A percentile compares a stretch with the other conserved stretches of the same genome.
Conservation (phyloP, 352 stramenopile genomes). For the Thalassiosira livingstoniorum region DNA sequence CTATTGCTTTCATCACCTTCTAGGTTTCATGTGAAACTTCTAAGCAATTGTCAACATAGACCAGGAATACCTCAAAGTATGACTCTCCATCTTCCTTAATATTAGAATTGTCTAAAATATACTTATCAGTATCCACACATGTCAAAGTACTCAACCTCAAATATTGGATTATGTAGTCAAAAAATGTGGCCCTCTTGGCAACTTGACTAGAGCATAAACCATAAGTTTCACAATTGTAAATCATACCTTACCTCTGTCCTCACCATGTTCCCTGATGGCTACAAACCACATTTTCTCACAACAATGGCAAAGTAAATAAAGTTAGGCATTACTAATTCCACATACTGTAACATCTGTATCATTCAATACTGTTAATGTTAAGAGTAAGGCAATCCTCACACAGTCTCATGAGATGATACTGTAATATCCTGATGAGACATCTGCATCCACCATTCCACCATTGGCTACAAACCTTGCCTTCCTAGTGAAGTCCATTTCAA, state of each 20-base stretch:
- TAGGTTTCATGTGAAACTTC: conserved; percentile 13
- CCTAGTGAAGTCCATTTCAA: too few species aligned
- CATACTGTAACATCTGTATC: too few species aligned
- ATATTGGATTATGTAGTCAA: conserved; percentile 36
- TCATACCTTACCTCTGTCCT: conserved; percentile 40
- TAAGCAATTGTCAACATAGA: conserved; percentile 64
- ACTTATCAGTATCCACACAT: conserved; percentile 59
- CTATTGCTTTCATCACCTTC: conserved; percentile 9
- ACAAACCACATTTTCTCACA: too few species aligned
- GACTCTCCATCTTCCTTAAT: conserved; percentile 19
- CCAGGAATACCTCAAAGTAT: conserved; percentile 61
- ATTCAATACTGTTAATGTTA: too few species aligned
- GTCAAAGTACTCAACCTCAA: conserved; percentile 52
- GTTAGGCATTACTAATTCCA: too few species aligned
- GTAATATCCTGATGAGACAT: too few species aligned
- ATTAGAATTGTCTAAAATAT: background rate
- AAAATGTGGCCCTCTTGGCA: conserved; percentile 48
- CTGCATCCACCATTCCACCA: too few species aligned
- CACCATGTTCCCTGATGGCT: conserved; percentile 60
- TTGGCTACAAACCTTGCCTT: too few species aligned
- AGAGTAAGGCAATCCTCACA: too few species aligned
- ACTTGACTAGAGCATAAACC: conserved; percentile 53
- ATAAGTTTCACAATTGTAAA: conserved; percentile 60
- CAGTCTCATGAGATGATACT: too few species aligned
- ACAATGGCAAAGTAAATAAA: too few species aligned